Evolutionary conservation across 441 rosid species (phyloP).

Genomic region (Biscutella laevigata): DNA sequence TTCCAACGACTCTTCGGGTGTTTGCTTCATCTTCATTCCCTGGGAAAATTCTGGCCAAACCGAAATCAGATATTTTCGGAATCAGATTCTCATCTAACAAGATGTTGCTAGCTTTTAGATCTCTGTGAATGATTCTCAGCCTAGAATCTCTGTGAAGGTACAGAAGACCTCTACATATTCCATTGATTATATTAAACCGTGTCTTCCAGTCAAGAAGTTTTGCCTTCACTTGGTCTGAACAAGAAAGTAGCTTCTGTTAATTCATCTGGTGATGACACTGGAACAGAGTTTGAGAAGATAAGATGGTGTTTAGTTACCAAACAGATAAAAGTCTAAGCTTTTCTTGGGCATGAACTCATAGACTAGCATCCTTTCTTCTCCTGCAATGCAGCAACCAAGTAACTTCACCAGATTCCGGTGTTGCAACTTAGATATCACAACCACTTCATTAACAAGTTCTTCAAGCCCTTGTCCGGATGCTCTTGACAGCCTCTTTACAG

Average conservation of each 20-base stretch:
- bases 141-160: slow-evolving; percentile 74
- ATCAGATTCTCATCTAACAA: slow-evolving; percentile 45
- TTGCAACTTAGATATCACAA: slow-evolving; percentile 43
- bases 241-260: slow-evolving; percentile 13
- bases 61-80: slow-evolving; percentile 70
- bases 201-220: slow-evolving; percentile 36
- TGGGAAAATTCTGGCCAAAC: slow-evolving; percentile 52
- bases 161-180: slow-evolving; percentile 56
- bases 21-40: slow-evolving; percentile 42
- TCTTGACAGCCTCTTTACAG: slow-evolving; percentile 28
- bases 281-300: neutral
- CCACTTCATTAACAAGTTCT: slow-evolving; percentile 40
- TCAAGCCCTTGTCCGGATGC: slow-evolving; percentile 36
- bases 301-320: neutral
- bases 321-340: slow-evolving; percentile 39
- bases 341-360: slow-evolving; percentile 48
- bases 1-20: slow-evolving; percentile 54
- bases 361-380: slow-evolving; percentile 44
- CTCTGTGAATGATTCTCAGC: slow-evolving; percentile 57
- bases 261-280: neutral
- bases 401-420: slow-evolving; percentile 48
- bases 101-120: slow-evolving; percentile 58
- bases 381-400: slow-evolving; percentile 40
- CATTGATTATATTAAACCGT: slow-evolving; percentile 39
- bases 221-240: slow-evolving; percentile 28